Evolutionary conservation across 2,329 filamentous ascomycete genomes (phyloP).

Genomic region (Scedosporium apiospermum): DNA sequence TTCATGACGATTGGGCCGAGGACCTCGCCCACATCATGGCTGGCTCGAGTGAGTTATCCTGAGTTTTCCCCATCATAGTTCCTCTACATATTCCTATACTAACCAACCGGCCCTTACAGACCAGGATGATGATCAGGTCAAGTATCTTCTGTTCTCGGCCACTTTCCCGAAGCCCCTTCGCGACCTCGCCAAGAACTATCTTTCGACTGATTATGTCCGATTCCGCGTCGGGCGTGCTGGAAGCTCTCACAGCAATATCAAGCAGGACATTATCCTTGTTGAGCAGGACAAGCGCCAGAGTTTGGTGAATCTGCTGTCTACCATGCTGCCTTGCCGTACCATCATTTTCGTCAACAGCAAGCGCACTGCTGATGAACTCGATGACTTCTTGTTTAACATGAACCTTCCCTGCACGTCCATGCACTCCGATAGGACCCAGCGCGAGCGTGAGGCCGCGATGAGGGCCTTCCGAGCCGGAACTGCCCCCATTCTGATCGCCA

Average conservation of each 20-base stretch:
- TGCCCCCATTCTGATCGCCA: slow-evolving; percentile 74
- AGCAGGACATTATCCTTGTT: slow-evolving; percentile 63
- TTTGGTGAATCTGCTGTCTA: slow-evolving; percentile 62
- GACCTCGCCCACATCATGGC: slow-evolving; percentile 68
- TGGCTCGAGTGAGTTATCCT: slow-evolving; percentile 64
- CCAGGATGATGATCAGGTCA: slow-evolving; percentile 61
- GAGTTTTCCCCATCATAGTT: background rate
- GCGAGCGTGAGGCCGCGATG: slow-evolving; percentile 86
- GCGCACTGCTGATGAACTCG: slow-evolving; percentile 67
- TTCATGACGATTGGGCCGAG: slow-evolving; percentile 67
- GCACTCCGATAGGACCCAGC: slow-evolving; percentile 77
- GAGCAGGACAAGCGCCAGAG: slow-evolving; percentile 61
- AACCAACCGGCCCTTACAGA: slow-evolving; percentile 34
- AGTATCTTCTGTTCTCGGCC: slow-evolving; percentile 81
- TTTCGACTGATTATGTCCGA: slow-evolving; percentile 64
- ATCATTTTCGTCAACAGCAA: slow-evolving; percentile 88
- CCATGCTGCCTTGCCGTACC: slow-evolving; percentile 63
- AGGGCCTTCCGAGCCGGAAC: slow-evolving; percentile 69
- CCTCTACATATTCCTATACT: background rate
- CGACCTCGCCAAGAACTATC: slow-evolving; percentile 64
- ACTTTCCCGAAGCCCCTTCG: slow-evolving; percentile 81
- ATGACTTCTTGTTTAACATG: slow-evolving; percentile 78
- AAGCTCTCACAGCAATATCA: slow-evolving; percentile 72
- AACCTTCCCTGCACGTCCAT: slow-evolving; percentile 79
- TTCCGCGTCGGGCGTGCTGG: slow-evolving; percentile 84